Conservation (phyloP, 495 filamentous ascomycete species). For the Aspergillus panamensis region DNA sequence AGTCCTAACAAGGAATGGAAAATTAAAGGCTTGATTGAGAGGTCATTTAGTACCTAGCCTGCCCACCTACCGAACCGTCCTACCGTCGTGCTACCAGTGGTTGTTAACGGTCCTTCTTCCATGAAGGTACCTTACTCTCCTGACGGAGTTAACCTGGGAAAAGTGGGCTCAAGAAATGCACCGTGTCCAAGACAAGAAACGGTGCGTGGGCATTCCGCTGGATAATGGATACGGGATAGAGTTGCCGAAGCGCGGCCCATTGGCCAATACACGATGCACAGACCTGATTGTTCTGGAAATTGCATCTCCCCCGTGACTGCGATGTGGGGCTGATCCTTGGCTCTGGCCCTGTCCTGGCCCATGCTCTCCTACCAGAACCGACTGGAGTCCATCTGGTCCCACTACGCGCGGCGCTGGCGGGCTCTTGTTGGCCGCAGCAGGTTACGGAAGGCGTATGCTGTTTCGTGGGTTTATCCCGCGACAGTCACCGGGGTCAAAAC, state of each 20-base stretch:
- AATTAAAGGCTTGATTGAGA: neutral
- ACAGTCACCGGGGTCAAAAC: slow-evolving; percentile 23
- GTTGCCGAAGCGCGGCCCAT: neutral
- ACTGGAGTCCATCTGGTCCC: neutral
- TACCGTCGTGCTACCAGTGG: no score
- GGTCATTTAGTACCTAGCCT: no score
- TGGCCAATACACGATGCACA: slow-evolving; percentile 9
- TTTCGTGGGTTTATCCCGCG: slow-evolving; percentile 24
- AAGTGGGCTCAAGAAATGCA: neutral
- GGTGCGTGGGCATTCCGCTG: slow-evolving; percentile 13
- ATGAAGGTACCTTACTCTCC: no score
- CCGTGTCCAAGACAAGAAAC: neutral
- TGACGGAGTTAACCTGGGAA: no score
- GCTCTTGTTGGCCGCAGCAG: neutral
- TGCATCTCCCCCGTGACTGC: slow-evolving; percentile 19
- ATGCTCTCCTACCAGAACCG: slow-evolving; percentile 17
- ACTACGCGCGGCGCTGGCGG: neutral
- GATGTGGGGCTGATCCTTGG: slow-evolving; percentile 17
- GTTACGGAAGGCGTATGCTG: slow-evolving; percentile 11
- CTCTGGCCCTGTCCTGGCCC: slow-evolving; percentile 26
- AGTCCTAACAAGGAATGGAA: neutral
- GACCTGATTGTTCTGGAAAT: slow-evolving; percentile 12
- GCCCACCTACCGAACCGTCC: no score
- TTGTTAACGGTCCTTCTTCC: no score
- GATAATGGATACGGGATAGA: slow-evolving; percentile 10